These are phyloP conservation scores for Rubia peregrina DNA, from an alignment of 305 asterid species.

Conservation along the genomic window DNA sequence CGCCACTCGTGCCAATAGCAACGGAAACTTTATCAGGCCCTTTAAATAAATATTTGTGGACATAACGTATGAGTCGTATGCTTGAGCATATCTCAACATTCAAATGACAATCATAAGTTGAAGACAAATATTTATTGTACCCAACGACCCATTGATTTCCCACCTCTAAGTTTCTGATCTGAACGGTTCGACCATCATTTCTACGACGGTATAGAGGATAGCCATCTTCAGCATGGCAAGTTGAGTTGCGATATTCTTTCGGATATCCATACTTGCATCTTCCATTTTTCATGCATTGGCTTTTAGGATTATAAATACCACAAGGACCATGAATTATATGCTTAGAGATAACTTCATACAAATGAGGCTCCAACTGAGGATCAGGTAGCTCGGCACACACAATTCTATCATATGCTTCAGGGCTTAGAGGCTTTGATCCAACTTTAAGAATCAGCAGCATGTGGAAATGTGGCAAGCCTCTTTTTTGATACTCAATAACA, in stretches of 20 bases:
- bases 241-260: not conserved
- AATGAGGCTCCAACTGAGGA: not conserved
- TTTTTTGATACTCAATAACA: not conserved
- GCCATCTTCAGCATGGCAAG: not conserved
- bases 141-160: not conserved
- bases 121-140: not conserved
- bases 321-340: not conserved
- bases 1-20: rapidly evolving
- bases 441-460: not conserved
- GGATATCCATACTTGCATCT: not conserved
- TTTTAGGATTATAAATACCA: not conserved
- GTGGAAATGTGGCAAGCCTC: conserved; percentile 9
- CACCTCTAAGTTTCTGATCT: not conserved
- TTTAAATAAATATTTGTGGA: not conserved
- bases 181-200: not conserved
- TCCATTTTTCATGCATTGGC: not conserved
- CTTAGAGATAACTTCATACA: not conserved
- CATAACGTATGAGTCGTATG: not conserved
- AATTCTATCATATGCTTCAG: not conserved
- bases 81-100: not conserved
- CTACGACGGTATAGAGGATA: not conserved
- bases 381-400: not conserved
- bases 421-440: not conserved
- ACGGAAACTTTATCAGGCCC: not conserved
- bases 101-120: not conserved